phyloP scores from a whole-genome alignment of 768 basidiomycete genomes.

The Pleurotus pulmonarius region DNA sequence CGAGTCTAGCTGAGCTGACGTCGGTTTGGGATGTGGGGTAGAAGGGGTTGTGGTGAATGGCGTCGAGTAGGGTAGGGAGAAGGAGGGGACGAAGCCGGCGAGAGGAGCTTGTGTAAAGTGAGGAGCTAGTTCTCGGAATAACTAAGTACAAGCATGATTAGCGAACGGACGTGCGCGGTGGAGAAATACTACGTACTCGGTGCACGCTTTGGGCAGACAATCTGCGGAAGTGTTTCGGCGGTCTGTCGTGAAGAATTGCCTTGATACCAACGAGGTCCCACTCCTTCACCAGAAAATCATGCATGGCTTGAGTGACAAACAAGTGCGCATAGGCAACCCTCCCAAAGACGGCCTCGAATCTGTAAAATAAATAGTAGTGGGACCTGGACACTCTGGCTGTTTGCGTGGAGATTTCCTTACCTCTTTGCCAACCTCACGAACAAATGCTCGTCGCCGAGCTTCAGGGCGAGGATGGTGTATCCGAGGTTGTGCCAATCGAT shows the following conservation, averaged over 20 bases:
- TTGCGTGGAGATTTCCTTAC: constrained; percentile 35
- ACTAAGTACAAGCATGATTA: background rate
- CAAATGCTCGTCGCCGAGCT: constrained; percentile 62
- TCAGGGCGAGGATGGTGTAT: constrained; percentile 86
- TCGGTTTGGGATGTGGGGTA: background rate
- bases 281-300: constrained; percentile 57
- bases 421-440: constrained; percentile 73
- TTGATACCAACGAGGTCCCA: constrained; percentile 86
- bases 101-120: constrained; percentile 13
- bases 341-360: constrained; percentile 85
- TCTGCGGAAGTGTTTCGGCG: constrained; percentile 79
- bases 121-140: background rate
- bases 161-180: background rate
- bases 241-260: constrained; percentile 83
- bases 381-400: background rate
- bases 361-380: constrained; percentile 25
- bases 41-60: constrained; percentile 51
- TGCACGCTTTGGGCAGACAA: constrained; percentile 70
- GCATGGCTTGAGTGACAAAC: constrained; percentile 92
- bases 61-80: constrained; percentile 52
- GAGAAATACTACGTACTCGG: constrained; percentile 45
- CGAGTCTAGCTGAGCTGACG: constrained; percentile 5
- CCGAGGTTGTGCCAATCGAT: constrained; percentile 99
- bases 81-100: constrained; percentile 47
- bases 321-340: constrained; percentile 81